Evolutionary conservation across 202 grass and related monocot genomes (phyloP).

Genomic region (Carex arenaria): DNA sequence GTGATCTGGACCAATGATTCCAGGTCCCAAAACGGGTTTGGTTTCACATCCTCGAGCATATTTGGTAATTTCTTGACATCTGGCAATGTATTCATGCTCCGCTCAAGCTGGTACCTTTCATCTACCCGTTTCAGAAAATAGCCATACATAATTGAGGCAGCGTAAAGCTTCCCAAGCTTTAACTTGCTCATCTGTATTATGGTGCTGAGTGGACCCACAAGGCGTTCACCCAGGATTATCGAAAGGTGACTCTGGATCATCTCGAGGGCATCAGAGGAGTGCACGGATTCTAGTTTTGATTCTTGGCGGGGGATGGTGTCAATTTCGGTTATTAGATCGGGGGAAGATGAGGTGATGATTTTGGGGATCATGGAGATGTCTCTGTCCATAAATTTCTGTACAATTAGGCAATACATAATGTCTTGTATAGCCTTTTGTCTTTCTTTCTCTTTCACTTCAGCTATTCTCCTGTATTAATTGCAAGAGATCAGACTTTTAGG

Average conservation of each 20-base stretch:
- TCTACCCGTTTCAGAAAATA: slow-evolving; percentile 98
- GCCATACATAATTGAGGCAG: slow-evolving; percentile 97
- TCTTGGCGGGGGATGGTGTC: slow-evolving; percentile 60
- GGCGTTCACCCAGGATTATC: slow-evolving; percentile 79
- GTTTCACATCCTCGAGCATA: slow-evolving; percentile 56
- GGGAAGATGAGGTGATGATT: slow-evolving; percentile 39
- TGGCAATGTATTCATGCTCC: slow-evolving; percentile 76
- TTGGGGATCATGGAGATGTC: slow-evolving; percentile 68
- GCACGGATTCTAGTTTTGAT: slow-evolving; percentile 69
- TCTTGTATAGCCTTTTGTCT: slow-evolving; percentile 71
- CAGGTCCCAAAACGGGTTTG: slow-evolving; percentile 89
- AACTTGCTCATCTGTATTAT: slow-evolving; percentile 90
- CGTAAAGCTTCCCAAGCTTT: slow-evolving; percentile 94
- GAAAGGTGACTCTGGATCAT: slow-evolving; percentile 89
- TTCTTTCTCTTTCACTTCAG: slow-evolving; percentile 96
- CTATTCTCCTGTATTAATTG: slow-evolving; percentile 73
- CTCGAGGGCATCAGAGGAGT: slow-evolving; percentile 74
- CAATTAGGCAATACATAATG: slow-evolving; percentile 83
- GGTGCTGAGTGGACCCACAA: slow-evolving; percentile 45
- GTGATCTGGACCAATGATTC: slow-evolving; percentile 81
- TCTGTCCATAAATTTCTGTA: slow-evolving; percentile 85
- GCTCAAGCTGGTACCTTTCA: slow-evolving; percentile 90
- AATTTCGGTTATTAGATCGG: slow-evolving; percentile 35
- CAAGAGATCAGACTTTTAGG: background rate
- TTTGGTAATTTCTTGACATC: slow-evolving; percentile 48